Evolutionary conservation across 148 eudicot species (phyloP).

Genomic region (Fagopyrum tataricum): DNA sequence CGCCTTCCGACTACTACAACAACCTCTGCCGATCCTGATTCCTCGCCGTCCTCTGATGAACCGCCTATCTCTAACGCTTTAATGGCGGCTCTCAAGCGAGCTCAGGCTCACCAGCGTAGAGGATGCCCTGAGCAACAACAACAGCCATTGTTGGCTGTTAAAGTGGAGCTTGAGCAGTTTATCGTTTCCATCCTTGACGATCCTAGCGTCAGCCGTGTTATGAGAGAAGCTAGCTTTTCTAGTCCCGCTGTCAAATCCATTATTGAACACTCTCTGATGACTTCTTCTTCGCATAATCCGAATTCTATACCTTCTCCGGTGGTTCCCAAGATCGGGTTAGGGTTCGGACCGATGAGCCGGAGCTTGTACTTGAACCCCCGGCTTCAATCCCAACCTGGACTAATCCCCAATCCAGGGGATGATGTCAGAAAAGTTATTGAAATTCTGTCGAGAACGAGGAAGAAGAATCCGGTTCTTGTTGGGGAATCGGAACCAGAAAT

Average conservation of each 20-base stretch:
- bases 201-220: slow-evolving; percentile 85
- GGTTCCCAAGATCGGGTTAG: no score
- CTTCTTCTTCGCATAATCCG: neutral
- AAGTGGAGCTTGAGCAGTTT: slow-evolving; percentile 80
- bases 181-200: slow-evolving; percentile 74
- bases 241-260: slow-evolving; percentile 83
- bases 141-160: slow-evolving; percentile 77
- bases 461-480: slow-evolving; percentile 65
- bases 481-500: slow-evolving; percentile 56
- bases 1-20: slow-evolving; percentile 48
- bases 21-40: neutral
- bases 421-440: slow-evolving; percentile 57
- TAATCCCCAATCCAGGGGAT: slow-evolving; percentile 26
- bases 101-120: slow-evolving; percentile 83
- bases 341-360: no score
- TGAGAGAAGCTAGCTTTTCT: slow-evolving; percentile 83
- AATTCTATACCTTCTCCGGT: no score
- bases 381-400: slow-evolving; percentile 30
- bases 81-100: slow-evolving; percentile 84
- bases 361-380: slow-evolving; percentile 45
- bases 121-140: slow-evolving; percentile 96
- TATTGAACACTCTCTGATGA: slow-evolving; percentile 40
- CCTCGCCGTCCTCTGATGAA: slow-evolving; percentile 13
- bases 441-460: slow-evolving; percentile 32
- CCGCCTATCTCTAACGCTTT: slow-evolving; percentile 84